These are phyloP conservation scores for Rhazya stricta DNA, from an alignment of 257 asterid species.

Conservation along the genomic window DNA sequence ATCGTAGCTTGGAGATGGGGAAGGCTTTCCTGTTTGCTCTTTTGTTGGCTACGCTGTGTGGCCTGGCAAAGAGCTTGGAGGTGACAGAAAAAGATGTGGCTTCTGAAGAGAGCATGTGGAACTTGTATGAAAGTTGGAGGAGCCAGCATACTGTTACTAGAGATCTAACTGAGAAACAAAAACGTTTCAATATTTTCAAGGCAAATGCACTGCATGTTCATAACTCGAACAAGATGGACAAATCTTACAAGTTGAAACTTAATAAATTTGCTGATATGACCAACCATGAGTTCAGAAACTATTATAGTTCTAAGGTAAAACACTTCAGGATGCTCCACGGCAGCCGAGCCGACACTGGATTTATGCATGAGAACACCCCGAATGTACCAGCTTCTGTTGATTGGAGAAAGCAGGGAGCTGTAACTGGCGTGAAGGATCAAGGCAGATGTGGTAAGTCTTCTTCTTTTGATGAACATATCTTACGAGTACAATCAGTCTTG, in stretches of 20 bases:
- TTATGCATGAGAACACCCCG: constrained; percentile 43
- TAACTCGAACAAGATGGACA: constrained; percentile 60
- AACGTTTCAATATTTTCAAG: constrained; percentile 79
- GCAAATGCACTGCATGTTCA: constrained; percentile 67
- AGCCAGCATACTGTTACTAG: constrained; percentile 70
- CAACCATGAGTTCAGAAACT: constrained; percentile 55
- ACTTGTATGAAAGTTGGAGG: constrained; percentile 73
- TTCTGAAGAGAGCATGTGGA: constrained; percentile 81
- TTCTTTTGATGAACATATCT: background rate
- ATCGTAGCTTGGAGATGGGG: constrained; percentile 19
- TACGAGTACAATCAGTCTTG: too few species aligned
- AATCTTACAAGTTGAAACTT: constrained; percentile 79
- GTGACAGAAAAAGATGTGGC: constrained; percentile 65
- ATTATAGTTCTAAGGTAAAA: constrained; percentile 55
- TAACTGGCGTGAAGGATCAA: constrained; percentile 73
- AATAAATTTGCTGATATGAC: constrained; percentile 79
- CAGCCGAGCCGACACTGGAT: constrained; percentile 34
- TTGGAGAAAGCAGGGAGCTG: constrained; percentile 85
- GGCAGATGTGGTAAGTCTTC: constrained; percentile 65
- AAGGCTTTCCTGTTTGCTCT: constrained; percentile 33
- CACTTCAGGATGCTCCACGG: constrained; percentile 64
- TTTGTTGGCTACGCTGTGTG: constrained; percentile 30
- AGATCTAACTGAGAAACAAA: constrained; percentile 52
- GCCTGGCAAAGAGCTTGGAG: constrained; percentile 46
- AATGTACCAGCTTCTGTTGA: constrained; percentile 60